Conservation (phyloP, 352 stramenopile species). For the Phytophthora capsici region DNA sequence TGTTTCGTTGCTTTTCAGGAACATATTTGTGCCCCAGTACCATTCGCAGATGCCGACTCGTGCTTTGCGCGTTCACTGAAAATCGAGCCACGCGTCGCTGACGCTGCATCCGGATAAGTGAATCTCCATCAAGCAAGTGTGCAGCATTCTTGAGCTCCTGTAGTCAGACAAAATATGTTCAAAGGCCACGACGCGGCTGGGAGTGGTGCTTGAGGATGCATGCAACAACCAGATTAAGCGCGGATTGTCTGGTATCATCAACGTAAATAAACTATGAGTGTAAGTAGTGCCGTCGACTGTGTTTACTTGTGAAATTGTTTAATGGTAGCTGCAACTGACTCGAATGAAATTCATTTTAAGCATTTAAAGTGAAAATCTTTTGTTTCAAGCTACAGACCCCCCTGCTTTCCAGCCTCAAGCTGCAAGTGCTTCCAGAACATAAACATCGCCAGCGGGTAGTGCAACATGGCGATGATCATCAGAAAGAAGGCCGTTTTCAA, state of each 20-base stretch:
- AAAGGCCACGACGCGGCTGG: not conserved
- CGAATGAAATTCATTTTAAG: too few species aligned
- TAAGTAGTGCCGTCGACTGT: conserved; percentile 17
- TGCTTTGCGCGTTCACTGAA: conserved; percentile 85
- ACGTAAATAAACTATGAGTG: conserved; percentile 26
- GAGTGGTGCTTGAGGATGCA: not conserved
- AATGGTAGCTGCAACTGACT: too few species aligned
- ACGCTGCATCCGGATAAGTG: conserved; percentile 27
- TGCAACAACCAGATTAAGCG: conserved; percentile 8
- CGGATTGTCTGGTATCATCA: conserved; percentile 6
- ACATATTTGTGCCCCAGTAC: conserved; percentile 72
- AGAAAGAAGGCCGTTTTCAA: conserved; percentile 66
- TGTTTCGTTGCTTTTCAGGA: conserved; percentile 48
- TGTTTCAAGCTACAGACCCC: conserved; percentile 7
- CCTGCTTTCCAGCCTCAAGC: conserved; percentile 14
- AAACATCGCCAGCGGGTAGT: conserved; percentile 50
- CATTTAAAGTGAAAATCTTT: too few species aligned
- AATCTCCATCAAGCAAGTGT: not conserved
- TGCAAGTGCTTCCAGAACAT: conserved; percentile 42
- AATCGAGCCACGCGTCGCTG: conserved; percentile 79
- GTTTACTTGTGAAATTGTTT: too few species aligned
- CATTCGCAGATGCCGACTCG: conserved; percentile 68
- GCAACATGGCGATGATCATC: conserved; percentile 62
- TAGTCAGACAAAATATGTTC: not conserved
- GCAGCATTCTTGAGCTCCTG: not conserved